These are phyloP conservation scores for Tolypocladium ophioglossoides DNA, from an alignment of 2,329 filamentous ascomycete species.

Conservation along the genomic window DNA sequence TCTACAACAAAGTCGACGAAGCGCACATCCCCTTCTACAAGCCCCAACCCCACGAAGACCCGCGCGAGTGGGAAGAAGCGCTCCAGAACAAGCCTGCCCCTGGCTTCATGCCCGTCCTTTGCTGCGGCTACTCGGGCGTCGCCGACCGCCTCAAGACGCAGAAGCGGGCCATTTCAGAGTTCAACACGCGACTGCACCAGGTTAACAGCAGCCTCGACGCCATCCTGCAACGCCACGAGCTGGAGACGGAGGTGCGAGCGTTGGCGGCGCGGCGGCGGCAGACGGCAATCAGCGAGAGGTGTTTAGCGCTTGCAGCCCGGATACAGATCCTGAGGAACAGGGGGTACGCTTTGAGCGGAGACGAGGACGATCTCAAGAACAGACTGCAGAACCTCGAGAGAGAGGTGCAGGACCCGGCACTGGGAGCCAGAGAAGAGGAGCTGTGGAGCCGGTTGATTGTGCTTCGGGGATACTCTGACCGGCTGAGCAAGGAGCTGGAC, in stretches of 20 bases:
- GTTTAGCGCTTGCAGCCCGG: slow-evolving; percentile 63
- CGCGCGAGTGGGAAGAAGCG: slow-evolving; percentile 75
- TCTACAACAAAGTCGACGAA: slow-evolving; percentile 77
- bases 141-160: slow-evolving; percentile 64
- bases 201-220: slow-evolving; percentile 66
- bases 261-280: slow-evolving; percentile 64
- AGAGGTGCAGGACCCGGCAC: slow-evolving; percentile 60
- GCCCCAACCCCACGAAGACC: slow-evolving; percentile 59
- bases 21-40: slow-evolving; percentile 67
- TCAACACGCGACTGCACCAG: slow-evolving; percentile 64
- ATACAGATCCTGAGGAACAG: slow-evolving; percentile 73
- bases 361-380: slow-evolving; percentile 68
- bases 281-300: slow-evolving; percentile 60
- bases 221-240: slow-evolving; percentile 66
- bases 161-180: slow-evolving; percentile 55
- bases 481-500: slow-evolving; percentile 64
- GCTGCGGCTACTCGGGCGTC: slow-evolving; percentile 61
- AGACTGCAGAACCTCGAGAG: slow-evolving; percentile 61
- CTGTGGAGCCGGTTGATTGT: slow-evolving; percentile 75
- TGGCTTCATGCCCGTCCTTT: slow-evolving; percentile 67
- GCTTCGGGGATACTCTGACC: slow-evolving; percentile 60
- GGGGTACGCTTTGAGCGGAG: slow-evolving; percentile 68
- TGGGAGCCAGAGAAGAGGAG: slow-evolving; percentile 69
- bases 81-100: slow-evolving; percentile 68
- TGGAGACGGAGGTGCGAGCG: slow-evolving; percentile 63